A percentile compares a stretch with the other conserved stretches of the same genome.
These are phyloP conservation scores for Mycena rebaudengoi DNA, from an alignment of 768 basidiomycete genomes.

Conservation along the genomic window DNA sequence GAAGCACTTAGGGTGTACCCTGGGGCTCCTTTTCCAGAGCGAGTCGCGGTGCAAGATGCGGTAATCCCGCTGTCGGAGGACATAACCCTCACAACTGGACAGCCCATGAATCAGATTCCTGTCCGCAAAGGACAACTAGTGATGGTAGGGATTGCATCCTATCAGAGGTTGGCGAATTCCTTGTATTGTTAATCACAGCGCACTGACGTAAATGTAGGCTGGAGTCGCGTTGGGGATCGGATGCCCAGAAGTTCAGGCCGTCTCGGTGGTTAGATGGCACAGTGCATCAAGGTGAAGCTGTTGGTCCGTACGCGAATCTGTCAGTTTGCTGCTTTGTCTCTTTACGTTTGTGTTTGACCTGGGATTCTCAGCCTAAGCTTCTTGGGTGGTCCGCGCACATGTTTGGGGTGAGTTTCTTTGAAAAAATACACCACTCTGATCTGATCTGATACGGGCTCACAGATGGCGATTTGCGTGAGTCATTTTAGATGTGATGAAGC, in stretches of 20 bases:
- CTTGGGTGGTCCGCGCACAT: conserved; percentile 20
- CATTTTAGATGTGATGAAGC: conserved; percentile 1
- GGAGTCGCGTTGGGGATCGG: conserved; percentile 44
- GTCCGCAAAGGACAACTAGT: conserved; percentile 47
- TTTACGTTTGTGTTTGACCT: conserved; percentile 16
- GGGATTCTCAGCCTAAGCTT: conserved; percentile 1
- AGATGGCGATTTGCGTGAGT: conserved; percentile 32
- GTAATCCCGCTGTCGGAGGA: conserved; percentile 51
- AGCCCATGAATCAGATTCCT: conserved; percentile 39
- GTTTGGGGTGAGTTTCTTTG: conserved; percentile 29
- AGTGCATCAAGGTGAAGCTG: conserved; percentile 33
- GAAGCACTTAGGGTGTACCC: conserved; percentile 44
- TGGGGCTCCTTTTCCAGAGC: conserved; percentile 38
- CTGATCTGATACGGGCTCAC: not conserved
- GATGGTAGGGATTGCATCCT: conserved; percentile 43
- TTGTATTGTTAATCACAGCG: conserved; percentile 25
- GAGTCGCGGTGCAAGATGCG: conserved; percentile 48
- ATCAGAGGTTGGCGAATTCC: conserved; percentile 42
- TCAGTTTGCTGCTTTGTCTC: conserved; percentile 20
- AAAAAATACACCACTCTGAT: not conserved
- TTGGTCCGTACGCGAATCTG: conserved; percentile 34
- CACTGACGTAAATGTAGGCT: conserved; percentile 33
- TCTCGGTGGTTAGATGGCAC: conserved; percentile 44
- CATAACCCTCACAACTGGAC: conserved; percentile 43
- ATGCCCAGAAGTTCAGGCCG: conserved; percentile 46